Conservation (phyloP, 139 green algal genomes). For the Cymbomonas tetramitiformis region DNA sequence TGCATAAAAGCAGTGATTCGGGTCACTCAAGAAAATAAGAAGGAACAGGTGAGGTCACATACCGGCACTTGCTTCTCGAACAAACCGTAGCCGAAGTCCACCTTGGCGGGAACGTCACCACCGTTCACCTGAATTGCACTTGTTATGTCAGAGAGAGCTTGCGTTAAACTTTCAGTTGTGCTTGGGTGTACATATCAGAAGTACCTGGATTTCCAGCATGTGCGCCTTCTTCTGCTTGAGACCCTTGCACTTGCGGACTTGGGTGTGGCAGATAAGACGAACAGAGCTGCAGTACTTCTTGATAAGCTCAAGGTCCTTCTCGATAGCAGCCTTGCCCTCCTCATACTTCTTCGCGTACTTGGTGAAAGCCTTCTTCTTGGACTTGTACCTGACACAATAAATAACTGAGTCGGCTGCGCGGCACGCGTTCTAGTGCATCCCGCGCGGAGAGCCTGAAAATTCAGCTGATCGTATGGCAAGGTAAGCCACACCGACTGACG, state of each 20-base stretch:
- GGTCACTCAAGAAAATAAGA: no score
- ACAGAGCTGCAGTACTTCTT: slow-evolving; percentile 86
- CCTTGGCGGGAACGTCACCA: slow-evolving; percentile 76
- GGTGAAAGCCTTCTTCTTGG: slow-evolving; percentile 98
- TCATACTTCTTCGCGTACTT: slow-evolving; percentile 92
- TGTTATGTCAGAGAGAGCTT: no score
- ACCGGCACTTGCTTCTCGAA: slow-evolving; percentile 86
- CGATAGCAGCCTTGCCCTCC: slow-evolving; percentile 76
- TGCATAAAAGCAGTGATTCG: no score
- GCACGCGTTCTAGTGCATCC: background rate
- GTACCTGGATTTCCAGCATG: slow-evolving; percentile 96
- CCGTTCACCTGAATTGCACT: slow-evolving; percentile 96
- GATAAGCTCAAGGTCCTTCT: slow-evolving; percentile 73
- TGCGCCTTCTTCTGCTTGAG: slow-evolving; percentile 90
- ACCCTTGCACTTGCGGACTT: slow-evolving; percentile 42
- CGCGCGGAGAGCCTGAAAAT: no score
- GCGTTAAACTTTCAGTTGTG: no score
- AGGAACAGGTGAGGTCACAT: no score
- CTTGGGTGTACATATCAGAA: no score
- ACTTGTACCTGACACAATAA: slow-evolving; percentile 60
- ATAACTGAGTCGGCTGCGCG: background rate
- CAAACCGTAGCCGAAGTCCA: slow-evolving; percentile 79
- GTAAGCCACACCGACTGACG: no score
- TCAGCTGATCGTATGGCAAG: no score
- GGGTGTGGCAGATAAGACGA: slow-evolving; percentile 83